Percentiles rank a stretch among this genome's conserved stretches.
Evolutionary conservation across 192 early-diverging fungal genomes (phyloP).

Genomic region (Coemansia sp.): DNA sequence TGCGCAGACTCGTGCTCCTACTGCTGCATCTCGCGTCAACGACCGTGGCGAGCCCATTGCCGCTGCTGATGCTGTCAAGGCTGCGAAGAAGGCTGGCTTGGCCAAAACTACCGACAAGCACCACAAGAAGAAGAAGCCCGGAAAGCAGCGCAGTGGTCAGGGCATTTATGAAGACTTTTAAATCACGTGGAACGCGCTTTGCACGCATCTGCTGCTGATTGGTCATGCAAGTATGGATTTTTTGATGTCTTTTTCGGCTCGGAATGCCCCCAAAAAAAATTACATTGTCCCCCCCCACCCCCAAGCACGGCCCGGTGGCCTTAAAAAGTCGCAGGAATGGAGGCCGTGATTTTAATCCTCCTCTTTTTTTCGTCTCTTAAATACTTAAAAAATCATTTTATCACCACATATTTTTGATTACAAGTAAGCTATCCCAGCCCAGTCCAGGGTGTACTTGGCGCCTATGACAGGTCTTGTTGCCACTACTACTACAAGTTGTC

Average conservation of each 20-base stretch:
- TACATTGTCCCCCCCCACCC: not conserved
- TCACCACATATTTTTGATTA: not conserved
- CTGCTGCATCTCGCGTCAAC: constrained; percentile 42
- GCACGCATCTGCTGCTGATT: constrained; percentile 10
- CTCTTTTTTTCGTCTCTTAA: constrained; percentile 25
- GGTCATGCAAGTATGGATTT: not conserved
- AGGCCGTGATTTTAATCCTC: constrained; percentile 40
- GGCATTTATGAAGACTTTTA: constrained; percentile 45
- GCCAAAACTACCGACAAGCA: constrained; percentile 57
- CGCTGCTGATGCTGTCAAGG: constrained; percentile 43
- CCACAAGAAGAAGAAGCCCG: constrained; percentile 72
- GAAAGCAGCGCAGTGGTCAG: constrained; percentile 70
- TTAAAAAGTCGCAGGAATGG: not conserved
- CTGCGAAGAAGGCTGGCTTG: constrained; percentile 67
- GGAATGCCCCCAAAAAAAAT: not conserved
- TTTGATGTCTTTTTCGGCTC: not conserved
- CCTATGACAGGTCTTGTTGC: not conserved
- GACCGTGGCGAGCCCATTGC: constrained; percentile 60
- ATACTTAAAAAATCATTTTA: constrained; percentile 36
- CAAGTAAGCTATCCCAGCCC: constrained; percentile 19
- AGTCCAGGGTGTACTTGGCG: not conserved
- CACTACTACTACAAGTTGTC: no score
- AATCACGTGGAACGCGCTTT: not conserved
- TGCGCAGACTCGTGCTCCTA: constrained; percentile 37
- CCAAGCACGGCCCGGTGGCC: not conserved